These are phyloP conservation scores for Coprinopsis strossmayeri DNA, from an alignment of 768 basidiomycete genomes.

Conservation along the genomic window DNA sequence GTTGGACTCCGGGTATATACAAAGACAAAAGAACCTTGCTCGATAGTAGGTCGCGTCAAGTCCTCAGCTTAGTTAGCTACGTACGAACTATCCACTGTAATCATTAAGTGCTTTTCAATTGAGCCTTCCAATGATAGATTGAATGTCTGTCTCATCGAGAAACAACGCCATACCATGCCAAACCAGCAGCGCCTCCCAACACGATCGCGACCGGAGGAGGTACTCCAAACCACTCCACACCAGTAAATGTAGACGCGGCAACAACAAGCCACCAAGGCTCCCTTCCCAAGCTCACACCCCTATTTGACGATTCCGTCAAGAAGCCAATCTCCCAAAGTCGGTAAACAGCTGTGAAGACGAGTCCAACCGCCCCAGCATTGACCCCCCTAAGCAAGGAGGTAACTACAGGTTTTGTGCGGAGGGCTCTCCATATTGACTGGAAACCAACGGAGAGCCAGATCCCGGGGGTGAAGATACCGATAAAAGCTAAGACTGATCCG, in stretches of 20 bases:
- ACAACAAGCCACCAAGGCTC: slow-evolving; percentile 47
- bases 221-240: slow-evolving; percentile 32
- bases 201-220: slow-evolving; percentile 34
- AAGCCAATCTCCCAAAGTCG: slow-evolving; percentile 32
- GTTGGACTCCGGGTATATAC: slow-evolving; percentile 10
- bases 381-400: slow-evolving; percentile 29
- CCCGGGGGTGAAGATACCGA: slow-evolving; percentile 47
- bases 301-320: slow-evolving; percentile 20
- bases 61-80: too few relatives aligned
- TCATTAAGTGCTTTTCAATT: too few relatives aligned
- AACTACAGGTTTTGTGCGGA: slow-evolving; percentile 24
- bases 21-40: slow-evolving; percentile 4
- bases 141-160: too few relatives aligned
- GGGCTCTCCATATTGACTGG: slow-evolving; percentile 27
- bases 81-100: too few relatives aligned
- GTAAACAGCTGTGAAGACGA: slow-evolving; percentile 36
- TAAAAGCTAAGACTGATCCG: slow-evolving; percentile 40
- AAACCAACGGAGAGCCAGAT: slow-evolving; percentile 29
- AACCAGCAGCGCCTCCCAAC: slow-evolving; percentile 31
- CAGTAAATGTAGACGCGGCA: slow-evolving; percentile 31
- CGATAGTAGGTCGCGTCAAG: slow-evolving; percentile 3
- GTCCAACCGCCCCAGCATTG: slow-evolving; percentile 36
- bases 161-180: slow-evolving; percentile 38
- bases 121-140: too few relatives aligned
- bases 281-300: slow-evolving; percentile 24